These are phyloP conservation scores for Suillus subaureus DNA, from an alignment of 768 basidiomycete species.

Conservation along the genomic window DNA sequence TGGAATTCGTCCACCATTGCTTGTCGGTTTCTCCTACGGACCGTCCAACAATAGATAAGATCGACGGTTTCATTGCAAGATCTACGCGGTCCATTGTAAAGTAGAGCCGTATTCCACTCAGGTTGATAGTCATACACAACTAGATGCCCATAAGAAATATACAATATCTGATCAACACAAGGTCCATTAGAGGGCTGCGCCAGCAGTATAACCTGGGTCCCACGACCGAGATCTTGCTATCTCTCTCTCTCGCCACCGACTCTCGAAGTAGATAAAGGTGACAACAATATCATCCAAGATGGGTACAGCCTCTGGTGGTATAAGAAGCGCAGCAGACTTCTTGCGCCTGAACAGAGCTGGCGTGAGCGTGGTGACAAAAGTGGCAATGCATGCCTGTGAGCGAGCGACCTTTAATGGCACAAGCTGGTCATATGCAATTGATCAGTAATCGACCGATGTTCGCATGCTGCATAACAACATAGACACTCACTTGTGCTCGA, in stretches of 20 bases:
- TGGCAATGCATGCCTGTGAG: constrained; percentile 27
- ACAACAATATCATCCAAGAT: constrained; percentile 39
- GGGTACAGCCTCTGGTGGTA: constrained; percentile 30
- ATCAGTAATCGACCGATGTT: neutral
- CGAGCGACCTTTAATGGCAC: constrained; percentile 20
- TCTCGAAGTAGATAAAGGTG: constrained; percentile 39
- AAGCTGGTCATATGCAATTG: constrained; percentile 17
- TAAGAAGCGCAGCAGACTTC: constrained; percentile 23
- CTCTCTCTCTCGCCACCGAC: constrained; percentile 31
- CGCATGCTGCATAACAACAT: neutral
- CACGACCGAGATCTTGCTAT: constrained; percentile 13
- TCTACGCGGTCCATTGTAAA: neutral
- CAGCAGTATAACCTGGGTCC: constrained; percentile 8
- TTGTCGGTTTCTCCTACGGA: neutral
- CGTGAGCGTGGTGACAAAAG: constrained; percentile 25
- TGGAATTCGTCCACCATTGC: neutral
- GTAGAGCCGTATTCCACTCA: neutral
- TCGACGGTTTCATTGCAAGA: neutral
- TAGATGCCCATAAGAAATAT: neutral
- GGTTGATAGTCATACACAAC: neutral
- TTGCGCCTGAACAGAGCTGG: constrained; percentile 18
- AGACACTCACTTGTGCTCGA: constrained; percentile 24
- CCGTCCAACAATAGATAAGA: neutral
- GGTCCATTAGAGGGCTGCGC: neutral
- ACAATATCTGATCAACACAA: neutral